Evolutionary conservation across 2,329 filamentous ascomycete genomes (phyloP).

Genomic region (Fusarium sp.): DNA sequence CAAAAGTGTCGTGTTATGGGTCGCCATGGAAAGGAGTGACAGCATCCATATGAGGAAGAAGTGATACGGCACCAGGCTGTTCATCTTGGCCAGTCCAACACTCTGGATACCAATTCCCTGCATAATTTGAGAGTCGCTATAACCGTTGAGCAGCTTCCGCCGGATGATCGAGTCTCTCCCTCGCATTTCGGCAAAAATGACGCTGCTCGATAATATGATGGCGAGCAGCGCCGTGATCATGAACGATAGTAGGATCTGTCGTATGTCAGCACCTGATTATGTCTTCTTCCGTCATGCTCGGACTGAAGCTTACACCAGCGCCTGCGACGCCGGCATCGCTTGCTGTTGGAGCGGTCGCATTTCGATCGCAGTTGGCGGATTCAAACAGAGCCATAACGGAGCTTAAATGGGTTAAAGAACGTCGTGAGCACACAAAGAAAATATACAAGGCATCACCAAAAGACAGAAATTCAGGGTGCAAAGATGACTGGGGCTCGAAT

Average conservation of each 20-base stretch:
- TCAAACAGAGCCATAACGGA: slow-evolving; percentile 65
- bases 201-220: slow-evolving; percentile 61
- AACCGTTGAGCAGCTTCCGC: slow-evolving; percentile 70
- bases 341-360: slow-evolving; percentile 51
- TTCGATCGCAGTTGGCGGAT: slow-evolving; percentile 68
- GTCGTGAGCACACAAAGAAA: neutral
- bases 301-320: slow-evolving; percentile 57
- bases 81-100: slow-evolving; percentile 67
- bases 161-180: slow-evolving; percentile 60
- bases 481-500: slow-evolving; percentile 18
- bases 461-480: slow-evolving; percentile 13
- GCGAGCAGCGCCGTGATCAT: slow-evolving; percentile 69
- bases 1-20: slow-evolving; percentile 71
- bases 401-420: neutral
- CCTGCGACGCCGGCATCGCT: slow-evolving; percentile 65
- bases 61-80: slow-evolving; percentile 69
- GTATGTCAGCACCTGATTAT: slow-evolving; percentile 4
- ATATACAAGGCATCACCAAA: slow-evolving; percentile 19
- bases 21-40: slow-evolving; percentile 68
- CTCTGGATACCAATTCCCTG: slow-evolving; percentile 74
- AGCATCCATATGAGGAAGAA: slow-evolving; percentile 78
- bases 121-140: slow-evolving; percentile 74
- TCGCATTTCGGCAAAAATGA: slow-evolving; percentile 63
- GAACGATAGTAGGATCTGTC: slow-evolving; percentile 64
- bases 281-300: slow-evolving; percentile 13